These are phyloP conservation scores for Phycomyces blakesleeanus DNA, from an alignment of 192 early-diverging fungal species.

Conservation along the genomic window DNA sequence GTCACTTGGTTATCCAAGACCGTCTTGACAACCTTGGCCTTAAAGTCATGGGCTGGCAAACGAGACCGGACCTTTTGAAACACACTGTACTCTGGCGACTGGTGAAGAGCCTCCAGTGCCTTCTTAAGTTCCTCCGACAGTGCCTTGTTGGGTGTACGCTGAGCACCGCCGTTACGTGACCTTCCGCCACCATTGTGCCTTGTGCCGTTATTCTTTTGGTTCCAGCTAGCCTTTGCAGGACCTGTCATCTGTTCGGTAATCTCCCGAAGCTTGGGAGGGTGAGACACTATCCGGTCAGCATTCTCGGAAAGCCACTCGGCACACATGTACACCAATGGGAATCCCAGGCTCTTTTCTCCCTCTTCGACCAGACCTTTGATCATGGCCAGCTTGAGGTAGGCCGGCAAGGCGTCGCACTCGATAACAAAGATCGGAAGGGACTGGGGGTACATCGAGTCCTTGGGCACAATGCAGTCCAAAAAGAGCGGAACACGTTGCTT, in stretches of 20 bases:
- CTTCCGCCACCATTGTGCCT: no score
- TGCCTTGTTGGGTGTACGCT: background rate
- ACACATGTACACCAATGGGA: slow-evolving; percentile 55
- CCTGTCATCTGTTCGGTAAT: slow-evolving; percentile 34
- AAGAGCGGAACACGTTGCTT: slow-evolving; percentile 17
- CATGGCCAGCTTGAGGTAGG: slow-evolving; percentile 63
- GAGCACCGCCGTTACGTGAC: background rate
- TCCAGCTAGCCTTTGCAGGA: slow-evolving; percentile 2
- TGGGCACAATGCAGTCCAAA: slow-evolving; percentile 63
- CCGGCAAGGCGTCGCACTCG: slow-evolving; percentile 58
- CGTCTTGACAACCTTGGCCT: slow-evolving; percentile 48
- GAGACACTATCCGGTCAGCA: slow-evolving; percentile 41
- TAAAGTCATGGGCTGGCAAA: slow-evolving; percentile 60
- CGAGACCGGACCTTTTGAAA: slow-evolving; percentile 45
- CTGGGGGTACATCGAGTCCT: slow-evolving; percentile 59
- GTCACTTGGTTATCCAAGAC: slow-evolving; percentile 55
- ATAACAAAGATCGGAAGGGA: slow-evolving; percentile 63
- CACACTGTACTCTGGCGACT: slow-evolving; percentile 26
- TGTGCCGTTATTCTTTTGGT: slow-evolving; percentile 4
- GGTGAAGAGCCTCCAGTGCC: slow-evolving; percentile 12
- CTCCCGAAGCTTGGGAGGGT: slow-evolving; percentile 45
- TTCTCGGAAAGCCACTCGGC: slow-evolving; percentile 54
- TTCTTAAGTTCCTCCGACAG: slow-evolving; percentile 11
- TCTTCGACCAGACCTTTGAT: slow-evolving; percentile 49
- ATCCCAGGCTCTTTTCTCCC: slow-evolving; percentile 38